Conservation (phyloP, 257 asterid genomes). For the Nicotiana benthamiana region DNA sequence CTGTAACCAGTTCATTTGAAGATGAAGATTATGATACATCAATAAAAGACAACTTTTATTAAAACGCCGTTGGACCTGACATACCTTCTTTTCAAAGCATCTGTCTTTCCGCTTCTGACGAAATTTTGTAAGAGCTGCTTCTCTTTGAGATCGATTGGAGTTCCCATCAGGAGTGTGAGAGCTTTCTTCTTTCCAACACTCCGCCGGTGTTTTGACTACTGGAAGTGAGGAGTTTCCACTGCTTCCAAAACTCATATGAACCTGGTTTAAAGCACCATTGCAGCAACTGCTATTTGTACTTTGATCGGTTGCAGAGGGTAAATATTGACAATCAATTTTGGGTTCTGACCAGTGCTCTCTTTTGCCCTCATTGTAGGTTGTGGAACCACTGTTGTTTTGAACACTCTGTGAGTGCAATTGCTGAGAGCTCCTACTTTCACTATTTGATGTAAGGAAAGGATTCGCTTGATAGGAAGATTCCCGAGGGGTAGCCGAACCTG, state of each 20-base stretch:
- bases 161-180: constrained; percentile 32
- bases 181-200: constrained; percentile 44
- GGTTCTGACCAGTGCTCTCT: constrained; percentile 32
- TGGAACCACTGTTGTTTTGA: constrained; percentile 28
- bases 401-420: constrained; percentile 28
- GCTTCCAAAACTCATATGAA: constrained; percentile 28
- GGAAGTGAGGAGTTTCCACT: constrained; percentile 24
- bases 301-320: constrained; percentile 51
- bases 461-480: constrained; percentile 32
- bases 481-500: constrained; percentile 29
- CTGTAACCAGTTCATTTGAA: neutral
- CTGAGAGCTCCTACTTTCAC: constrained; percentile 27
- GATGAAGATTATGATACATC: neutral
- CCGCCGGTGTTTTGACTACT: constrained; percentile 20
- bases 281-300: constrained; percentile 51
- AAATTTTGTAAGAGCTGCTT: constrained; percentile 86
- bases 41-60: neutral
- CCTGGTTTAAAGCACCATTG: constrained; percentile 30
- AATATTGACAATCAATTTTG: constrained; percentile 30
- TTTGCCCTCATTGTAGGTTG: constrained; percentile 34
- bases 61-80: neutral
- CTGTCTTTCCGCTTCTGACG: constrained; percentile 85
- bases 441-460: constrained; percentile 24
- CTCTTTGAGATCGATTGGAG: constrained; percentile 59
- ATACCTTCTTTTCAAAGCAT: constrained; percentile 95